Base-by-base conservation (phyloP, 2,329 filamentous ascomycete genomes). In the Cordyceps tenuipes region DNA sequence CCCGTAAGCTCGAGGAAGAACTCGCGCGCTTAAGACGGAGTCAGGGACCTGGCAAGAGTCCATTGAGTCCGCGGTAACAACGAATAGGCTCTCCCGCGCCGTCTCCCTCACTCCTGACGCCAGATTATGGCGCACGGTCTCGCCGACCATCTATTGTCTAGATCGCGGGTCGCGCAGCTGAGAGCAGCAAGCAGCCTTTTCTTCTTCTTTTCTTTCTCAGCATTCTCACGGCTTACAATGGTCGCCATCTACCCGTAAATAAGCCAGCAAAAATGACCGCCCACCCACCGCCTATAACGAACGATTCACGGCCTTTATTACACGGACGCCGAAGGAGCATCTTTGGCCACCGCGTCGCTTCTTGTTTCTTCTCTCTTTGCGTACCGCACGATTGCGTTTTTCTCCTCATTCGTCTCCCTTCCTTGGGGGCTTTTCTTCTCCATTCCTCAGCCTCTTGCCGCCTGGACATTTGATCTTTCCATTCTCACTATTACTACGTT, bases 1-100 rank as follows among this genome's bases (percentile, higher is more conserved):
- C 73, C 60, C 72, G 79, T 55, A 78, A 75, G 64, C 68, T 81
- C 23, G 80, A 82, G 63, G 80, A 82, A 59, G 80, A 82, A 67
- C 65, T 82, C 34, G 68, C 73, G 34, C 70, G 73, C 31, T 64
- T 82, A 44, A 77, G 71, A 65, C 75, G 75, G 59, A 70, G 72
- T 10, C 71, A 73, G 34, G 77, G 74, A 2, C 72, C 75, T 1
- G 73, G 73, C 64, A 79, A 76, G 66, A 76, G 70, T 62, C 73
- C 76, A 5, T 64, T 77, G 54, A 79, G 73, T 53, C 76, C 78
- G 50, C 69, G 68, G 63, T 69, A 63, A 62, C 51, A 61, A 61
- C 55, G 60, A 58, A 43, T 53, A 31, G 34, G 39, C 54, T 52
- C 55, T 54, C 60, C 53, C 31, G 39, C 29, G 49, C 51, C 49